phyloP scores from a whole-genome alignment of 75 land plant genomes.

The Pinus tabuliformis region DNA sequence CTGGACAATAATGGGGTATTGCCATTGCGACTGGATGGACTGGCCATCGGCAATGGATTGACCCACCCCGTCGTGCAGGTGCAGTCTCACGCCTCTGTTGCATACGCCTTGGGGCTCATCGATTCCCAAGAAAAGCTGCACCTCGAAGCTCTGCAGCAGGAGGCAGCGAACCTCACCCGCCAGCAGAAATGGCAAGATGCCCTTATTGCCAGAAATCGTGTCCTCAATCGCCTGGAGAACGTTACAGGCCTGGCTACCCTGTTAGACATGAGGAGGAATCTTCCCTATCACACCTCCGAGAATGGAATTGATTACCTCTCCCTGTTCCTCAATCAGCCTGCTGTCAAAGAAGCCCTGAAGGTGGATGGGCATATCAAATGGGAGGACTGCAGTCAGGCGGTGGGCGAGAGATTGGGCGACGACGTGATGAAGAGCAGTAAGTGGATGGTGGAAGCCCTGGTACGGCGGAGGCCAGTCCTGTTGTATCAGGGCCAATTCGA shows the following conservation, averaged over 20 bases:
- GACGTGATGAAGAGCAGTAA: conserved; percentile 75
- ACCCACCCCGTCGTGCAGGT: too few species aligned
- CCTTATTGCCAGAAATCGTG: conserved; percentile 24
- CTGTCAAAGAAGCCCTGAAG: conserved; percentile 52
- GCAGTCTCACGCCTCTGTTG: too few species aligned
- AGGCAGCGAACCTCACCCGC: conserved; percentile 2
- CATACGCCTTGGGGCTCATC: conserved; percentile 43
- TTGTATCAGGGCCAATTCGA: conserved; percentile 71
- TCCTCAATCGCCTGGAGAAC: conserved; percentile 19
- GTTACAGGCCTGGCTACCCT: too few species aligned
- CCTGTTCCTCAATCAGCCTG: not conserved
- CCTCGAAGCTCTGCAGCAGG: too few species aligned
- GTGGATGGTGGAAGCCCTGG: too few species aligned
- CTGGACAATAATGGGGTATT: too few species aligned
- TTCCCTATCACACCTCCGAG: conserved; percentile 10
- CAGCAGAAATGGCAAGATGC: conserved; percentile 53
- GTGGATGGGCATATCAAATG: conserved; percentile 23
- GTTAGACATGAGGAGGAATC: too few species aligned
- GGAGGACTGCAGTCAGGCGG: conserved; percentile 38
- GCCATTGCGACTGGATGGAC: too few species aligned
- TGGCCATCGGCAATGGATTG: too few species aligned
- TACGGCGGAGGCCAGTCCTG: too few species aligned
- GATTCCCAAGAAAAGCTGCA: conserved; percentile 43
- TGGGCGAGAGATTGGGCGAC: conserved; percentile 29
- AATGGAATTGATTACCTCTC: conserved; percentile 3